phyloP scores from a whole-genome alignment of 1,284 basidiomycete species.

The Grifola frondosa region DNA sequence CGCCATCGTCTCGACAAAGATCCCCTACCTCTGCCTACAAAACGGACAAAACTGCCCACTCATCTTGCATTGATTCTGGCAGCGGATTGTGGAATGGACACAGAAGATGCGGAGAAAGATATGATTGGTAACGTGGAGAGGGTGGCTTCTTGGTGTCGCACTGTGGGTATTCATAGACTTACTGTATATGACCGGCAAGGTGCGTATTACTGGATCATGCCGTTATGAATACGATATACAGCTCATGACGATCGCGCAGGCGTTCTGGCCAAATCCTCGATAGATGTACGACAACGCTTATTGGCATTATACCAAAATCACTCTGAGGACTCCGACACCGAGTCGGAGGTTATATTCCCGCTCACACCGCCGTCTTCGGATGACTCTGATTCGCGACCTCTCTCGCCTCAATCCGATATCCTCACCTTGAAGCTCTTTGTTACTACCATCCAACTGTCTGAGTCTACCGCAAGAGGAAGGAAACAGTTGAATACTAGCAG shows the following conservation, averaged over 20 bases:
- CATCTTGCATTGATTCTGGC: slow-evolving; percentile 67
- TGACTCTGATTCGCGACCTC: slow-evolving; percentile 57
- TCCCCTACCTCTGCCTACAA: slow-evolving; percentile 48
- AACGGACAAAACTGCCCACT: slow-evolving; percentile 54
- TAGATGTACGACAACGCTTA: slow-evolving; percentile 40
- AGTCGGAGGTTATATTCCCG: slow-evolving; percentile 56
- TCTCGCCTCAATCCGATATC: slow-evolving; percentile 46
- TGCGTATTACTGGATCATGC: slow-evolving; percentile 32
- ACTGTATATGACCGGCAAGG: slow-evolving; percentile 72
- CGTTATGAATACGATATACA: neutral
- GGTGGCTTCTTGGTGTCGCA: slow-evolving; percentile 58
- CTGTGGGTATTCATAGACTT: slow-evolving; percentile 54
- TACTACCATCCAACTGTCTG: slow-evolving; percentile 37
- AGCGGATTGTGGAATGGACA: slow-evolving; percentile 32
- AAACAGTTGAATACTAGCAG: slow-evolving; percentile 12
- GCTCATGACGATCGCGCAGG: slow-evolving; percentile 37
- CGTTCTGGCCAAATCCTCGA: slow-evolving; percentile 41
- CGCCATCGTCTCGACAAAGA: slow-evolving; percentile 35
- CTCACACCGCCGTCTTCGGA: slow-evolving; percentile 73
- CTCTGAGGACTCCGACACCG: slow-evolving; percentile 47
- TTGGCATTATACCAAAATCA: slow-evolving; percentile 28
- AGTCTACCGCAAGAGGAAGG: slow-evolving; percentile 17
- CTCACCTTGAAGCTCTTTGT: slow-evolving; percentile 34
- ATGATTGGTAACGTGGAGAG: slow-evolving; percentile 53
- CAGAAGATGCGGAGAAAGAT: slow-evolving; percentile 38